These are phyloP conservation scores for Colletotrichum sp. DNA, from an alignment of 2,329 filamentous ascomycete species.

Conservation along the genomic window DNA sequence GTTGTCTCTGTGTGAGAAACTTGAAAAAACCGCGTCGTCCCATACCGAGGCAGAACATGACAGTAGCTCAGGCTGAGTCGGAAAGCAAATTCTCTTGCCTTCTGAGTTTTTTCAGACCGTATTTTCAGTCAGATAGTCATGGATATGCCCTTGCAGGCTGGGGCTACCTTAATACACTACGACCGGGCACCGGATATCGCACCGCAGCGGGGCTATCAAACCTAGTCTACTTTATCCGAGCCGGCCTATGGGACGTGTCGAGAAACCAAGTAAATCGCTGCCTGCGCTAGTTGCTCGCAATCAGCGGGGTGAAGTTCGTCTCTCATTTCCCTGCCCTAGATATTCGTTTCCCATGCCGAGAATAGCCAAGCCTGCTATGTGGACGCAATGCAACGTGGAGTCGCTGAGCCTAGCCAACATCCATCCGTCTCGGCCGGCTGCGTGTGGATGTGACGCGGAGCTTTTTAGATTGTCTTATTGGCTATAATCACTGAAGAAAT, in stretches of 20 bases:
- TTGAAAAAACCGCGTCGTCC: rapidly evolving
- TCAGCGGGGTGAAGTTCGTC: background rate
- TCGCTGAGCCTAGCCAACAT: background rate
- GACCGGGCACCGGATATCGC: background rate
- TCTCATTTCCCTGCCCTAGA: background rate
- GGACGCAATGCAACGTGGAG: background rate
- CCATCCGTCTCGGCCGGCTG: background rate
- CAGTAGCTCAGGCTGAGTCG: background rate
- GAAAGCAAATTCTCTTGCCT: background rate
- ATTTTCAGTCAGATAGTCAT: background rate
- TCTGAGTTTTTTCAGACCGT: background rate
- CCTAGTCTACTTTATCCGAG: background rate
- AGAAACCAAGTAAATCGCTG: background rate
- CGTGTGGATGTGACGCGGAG: background rate
- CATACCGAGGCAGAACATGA: background rate
- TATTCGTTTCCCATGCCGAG: background rate
- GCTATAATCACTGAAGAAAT: background rate
- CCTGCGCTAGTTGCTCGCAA: background rate
- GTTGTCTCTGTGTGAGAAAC: background rate
- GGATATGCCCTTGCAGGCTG: background rate
- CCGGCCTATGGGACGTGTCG: background rate
- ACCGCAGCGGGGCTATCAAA: background rate
- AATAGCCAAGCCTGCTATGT: background rate
- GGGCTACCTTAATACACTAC: background rate
- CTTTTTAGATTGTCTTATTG: background rate